These are phyloP conservation scores for Exophiala calicioides DNA, from an alignment of 2,329 filamentous ascomycete species.

Conservation along the genomic window DNA sequence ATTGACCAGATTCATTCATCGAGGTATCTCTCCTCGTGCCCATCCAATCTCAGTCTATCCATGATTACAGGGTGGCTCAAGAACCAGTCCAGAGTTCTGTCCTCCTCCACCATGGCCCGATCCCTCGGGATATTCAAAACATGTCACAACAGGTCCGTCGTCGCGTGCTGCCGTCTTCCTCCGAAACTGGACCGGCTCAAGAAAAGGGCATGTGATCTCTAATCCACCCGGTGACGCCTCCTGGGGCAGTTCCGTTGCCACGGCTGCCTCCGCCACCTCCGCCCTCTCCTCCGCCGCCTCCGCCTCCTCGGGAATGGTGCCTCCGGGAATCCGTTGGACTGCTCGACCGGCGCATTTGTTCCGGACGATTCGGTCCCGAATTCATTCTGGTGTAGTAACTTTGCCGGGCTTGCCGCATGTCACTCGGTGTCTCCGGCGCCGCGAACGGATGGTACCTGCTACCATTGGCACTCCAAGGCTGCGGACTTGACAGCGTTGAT, in stretches of 20 bases:
- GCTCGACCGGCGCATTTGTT: background rate
- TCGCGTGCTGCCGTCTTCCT: background rate
- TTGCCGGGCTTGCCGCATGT: slow-evolving; percentile 26
- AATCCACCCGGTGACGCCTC: slow-evolving; percentile 35
- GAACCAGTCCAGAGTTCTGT: no score
- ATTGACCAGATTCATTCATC: no score
- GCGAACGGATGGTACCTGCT: slow-evolving; percentile 30
- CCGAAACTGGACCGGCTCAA: slow-evolving; percentile 3
- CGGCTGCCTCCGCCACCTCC: slow-evolving; percentile 17
- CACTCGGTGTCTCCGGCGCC: slow-evolving; percentile 23
- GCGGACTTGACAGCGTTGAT: slow-evolving; percentile 25
- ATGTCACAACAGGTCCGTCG: background rate
- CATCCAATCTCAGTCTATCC: no score
- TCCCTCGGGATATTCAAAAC: background rate
- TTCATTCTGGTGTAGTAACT: no score
- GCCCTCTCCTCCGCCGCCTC: slow-evolving; percentile 14
- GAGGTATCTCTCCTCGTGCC: no score
- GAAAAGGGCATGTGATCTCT: slow-evolving; percentile 30
- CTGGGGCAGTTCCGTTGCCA: slow-evolving; percentile 9
- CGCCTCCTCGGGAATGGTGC: no score
- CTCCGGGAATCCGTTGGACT: no score
- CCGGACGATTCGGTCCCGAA: background rate
- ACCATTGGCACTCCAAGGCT: slow-evolving; percentile 16
- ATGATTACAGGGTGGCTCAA: no score
- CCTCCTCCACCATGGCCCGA: no score